Evolutionary conservation across 2,329 filamentous ascomycete species (phyloP), one percentile per base, ranked within the genome.

Genomic region (Neofusicoccum parvum): DNA sequence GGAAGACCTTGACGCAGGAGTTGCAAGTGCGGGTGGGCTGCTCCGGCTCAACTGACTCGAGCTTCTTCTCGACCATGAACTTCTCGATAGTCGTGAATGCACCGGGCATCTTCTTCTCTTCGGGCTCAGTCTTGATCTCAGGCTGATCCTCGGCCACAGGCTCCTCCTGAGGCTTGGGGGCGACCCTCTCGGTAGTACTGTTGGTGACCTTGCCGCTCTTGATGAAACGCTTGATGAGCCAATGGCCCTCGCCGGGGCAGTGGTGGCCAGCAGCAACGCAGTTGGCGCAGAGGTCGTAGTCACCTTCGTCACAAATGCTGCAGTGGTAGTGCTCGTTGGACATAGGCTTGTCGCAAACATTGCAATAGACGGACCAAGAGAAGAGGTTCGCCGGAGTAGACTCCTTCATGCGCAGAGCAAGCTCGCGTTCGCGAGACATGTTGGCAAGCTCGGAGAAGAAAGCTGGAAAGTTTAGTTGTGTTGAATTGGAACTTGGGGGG

Each of bases 301-400:
- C 95, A 46, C 94, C 95, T 65, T 90, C 87, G 69, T 98, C 92
- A 75, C 95, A 99, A 66, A 91, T 92, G 70, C 91, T 91, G 83
- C 96, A 99, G 80, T 99, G 95, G 79, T 92, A 99, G 79, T 99
- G 94, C 60, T 88, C 86, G 71, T 92, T 88, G 34, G 90, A 86
- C 72, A 97, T 92, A 48, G 88, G 87, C 67, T 82, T 83, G 70
- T 92, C 90, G 79, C 95, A 99, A 76, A 87, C 86, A 81, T 99
- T 98, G 86, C 95, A 99, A 83, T 92, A 96, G 50, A 99, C 93
- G 12, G 91, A 91, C 79, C 94, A 97, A 53, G 85, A 80, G 65
- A 64, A 76, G 32, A 75, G 72, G 39, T 69, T 53, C 39, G 69
- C 45, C 15, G 68, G 65, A n/a, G 71, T 70, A 63, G 76, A 74